Base-by-base conservation (phyloP, 495 filamentous ascomycete genomes). In the Apodospora peruviana region DNA sequence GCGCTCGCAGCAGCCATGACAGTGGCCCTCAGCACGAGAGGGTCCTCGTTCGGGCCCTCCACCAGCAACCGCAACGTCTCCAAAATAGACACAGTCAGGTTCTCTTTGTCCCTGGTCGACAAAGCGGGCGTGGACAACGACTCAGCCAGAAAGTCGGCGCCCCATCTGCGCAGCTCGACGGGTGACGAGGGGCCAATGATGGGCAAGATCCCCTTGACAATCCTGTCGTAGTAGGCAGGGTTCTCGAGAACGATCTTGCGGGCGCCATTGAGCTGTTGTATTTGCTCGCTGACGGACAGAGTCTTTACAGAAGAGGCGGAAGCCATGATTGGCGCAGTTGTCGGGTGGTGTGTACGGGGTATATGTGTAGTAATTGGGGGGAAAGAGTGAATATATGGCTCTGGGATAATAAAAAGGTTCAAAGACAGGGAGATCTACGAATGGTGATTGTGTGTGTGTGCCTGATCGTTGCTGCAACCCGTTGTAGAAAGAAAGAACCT, bases 101-200 rank as follows among this genome's bases (percentile, higher is more conserved):
- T 78, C 68, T 84, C 85, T 74, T 96, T 97, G 65, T 86, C 83
- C 43, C 79, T 71, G 27, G 72, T 68, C 46, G 79, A 64, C 55
- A 97, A 73, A 27, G 82, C 79, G 12, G 93, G 93, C 38, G 85
- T 90, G 17, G 94, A 83, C 68, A 99, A 96, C 3, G 90, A 88
- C 73, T 99, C 93, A 34, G 94, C 91, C 32, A 99, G 74, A 64
- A 99, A 99, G 21, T 96, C 90, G 19, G 90, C 82, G 19, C 90
- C 94, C 94, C 94, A 99, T 84, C 91, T 76, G 66, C 88, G 85
- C 56, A 96, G 69, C 66, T 95, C 88, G 17, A 95, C 65, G 35
- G 75, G 74, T 38, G 85, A 72, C 43, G 76, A 72, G n/a, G 85
- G 78, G 24, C 84, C 85, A 58, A 96, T 85, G 60, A 97, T 89